Conservation (phyloP, 768 basidiomycete genomes). For the Sporobolomyces phaffii region DNA sequence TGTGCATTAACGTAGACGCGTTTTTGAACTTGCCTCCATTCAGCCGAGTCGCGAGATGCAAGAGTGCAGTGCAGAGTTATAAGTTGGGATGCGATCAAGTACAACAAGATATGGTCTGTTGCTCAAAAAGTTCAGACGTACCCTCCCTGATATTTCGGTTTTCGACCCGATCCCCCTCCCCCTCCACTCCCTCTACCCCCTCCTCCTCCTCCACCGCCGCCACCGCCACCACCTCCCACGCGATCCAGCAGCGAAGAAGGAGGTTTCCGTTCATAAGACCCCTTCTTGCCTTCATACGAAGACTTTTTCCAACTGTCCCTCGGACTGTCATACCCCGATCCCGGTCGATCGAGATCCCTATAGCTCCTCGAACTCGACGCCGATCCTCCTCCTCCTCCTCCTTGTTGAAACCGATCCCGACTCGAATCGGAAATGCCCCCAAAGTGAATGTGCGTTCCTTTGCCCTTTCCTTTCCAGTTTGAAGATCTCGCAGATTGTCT, state of each 20-base stretch:
- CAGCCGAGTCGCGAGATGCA: too few species aligned
- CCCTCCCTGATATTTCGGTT: conserved; percentile 22
- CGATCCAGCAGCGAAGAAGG: conserved; percentile 13
- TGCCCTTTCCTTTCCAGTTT: conserved; percentile 2
- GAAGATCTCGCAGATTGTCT: not conserved
- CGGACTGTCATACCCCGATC: conserved; percentile 13
- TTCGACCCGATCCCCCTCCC: conserved; percentile 1
- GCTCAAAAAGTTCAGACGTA: not conserved
- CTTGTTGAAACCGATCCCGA: not conserved
- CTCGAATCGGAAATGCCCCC: not conserved
- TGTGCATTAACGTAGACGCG: too few species aligned
- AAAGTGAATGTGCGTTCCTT: conserved; percentile 26
- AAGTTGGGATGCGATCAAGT: too few species aligned
- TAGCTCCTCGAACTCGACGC: conserved; percentile 1
- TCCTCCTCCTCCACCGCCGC: conserved; percentile 2
- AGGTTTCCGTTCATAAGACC: not conserved
- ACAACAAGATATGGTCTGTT: too few species aligned
- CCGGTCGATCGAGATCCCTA: not conserved
- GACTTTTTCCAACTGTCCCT: not conserved
- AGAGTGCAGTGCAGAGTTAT: too few species aligned
- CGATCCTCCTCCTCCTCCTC: not conserved
- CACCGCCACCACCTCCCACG: too few species aligned
- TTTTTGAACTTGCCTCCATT: too few species aligned
- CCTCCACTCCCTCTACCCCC: conserved; percentile 1
- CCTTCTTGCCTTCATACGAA: not conserved